Evolutionary conservation across 768 basidiomycete species (phyloP).

Genomic region (Suillus tomentosus): DNA sequence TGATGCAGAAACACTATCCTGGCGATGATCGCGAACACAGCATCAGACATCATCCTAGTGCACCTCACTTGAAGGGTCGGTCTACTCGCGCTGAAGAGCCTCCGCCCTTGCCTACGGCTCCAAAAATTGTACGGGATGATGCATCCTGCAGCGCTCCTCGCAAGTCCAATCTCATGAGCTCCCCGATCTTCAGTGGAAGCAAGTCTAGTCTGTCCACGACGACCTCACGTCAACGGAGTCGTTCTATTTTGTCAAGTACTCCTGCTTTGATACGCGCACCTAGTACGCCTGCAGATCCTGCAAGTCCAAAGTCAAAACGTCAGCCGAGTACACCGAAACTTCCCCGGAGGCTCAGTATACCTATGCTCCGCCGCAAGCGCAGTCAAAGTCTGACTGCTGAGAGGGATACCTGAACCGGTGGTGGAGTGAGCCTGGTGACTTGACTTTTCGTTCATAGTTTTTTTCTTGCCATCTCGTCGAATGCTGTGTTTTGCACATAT

Average conservation of each 20-base stretch:
- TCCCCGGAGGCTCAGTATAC: conserved; percentile 32
- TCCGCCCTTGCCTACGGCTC: conserved; percentile 12
- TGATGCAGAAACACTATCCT: conserved; percentile 9
- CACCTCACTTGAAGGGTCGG: conserved; percentile 7
- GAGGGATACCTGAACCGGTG: background rate
- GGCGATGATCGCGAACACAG: conserved; percentile 15
- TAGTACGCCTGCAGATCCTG: conserved; percentile 5
- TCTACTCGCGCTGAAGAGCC: conserved; percentile 14
- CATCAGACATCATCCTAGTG: background rate
- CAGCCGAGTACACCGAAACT: conserved; percentile 21
- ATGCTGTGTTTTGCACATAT: background rate
- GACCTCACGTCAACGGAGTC: conserved; percentile 21
- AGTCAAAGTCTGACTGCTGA: conserved; percentile 7
- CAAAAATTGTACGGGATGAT: conserved; percentile 16
- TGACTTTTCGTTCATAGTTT: background rate
- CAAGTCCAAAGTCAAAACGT: conserved; percentile 14
- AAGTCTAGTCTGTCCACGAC: conserved; percentile 1
- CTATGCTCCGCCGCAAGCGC: conserved; percentile 31
- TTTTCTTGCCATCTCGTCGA: background rate
- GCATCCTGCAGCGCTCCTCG: conserved; percentile 11
- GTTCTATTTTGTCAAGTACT: conserved; percentile 23
- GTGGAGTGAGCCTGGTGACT: no score
- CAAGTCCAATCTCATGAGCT: conserved; percentile 13
- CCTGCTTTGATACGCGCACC: conserved; percentile 7
- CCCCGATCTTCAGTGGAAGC: conserved; percentile 1